These are phyloP conservation scores for Rubroboletus pulcherrimus DNA, from an alignment of 768 basidiomycete species.

Conservation along the genomic window DNA sequence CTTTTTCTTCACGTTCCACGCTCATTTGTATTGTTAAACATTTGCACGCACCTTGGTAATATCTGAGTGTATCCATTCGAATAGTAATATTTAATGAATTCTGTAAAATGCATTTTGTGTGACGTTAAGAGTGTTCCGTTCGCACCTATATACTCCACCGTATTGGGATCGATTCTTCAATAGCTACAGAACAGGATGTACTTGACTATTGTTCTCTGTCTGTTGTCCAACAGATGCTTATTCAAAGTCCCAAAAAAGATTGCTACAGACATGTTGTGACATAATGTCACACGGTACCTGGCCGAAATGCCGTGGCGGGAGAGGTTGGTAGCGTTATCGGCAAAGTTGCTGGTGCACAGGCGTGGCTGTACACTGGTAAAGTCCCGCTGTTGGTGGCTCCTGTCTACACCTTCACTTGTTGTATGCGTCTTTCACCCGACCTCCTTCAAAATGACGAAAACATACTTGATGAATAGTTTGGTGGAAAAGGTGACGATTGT, in stretches of 20 bases:
- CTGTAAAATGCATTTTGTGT: neutral
- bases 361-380: conserved; percentile 14
- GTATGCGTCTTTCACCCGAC: neutral
- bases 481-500: conserved; percentile 62
- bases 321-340: neutral
- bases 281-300: too few relatives aligned
- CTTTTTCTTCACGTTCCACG: neutral
- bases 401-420: conserved; percentile 11
- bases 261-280: too few relatives aligned
- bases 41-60: conserved; percentile 1
- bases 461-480: conserved; percentile 79
- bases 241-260: too few relatives aligned
- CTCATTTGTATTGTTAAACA: conserved; percentile 1
- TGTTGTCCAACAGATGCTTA: too few relatives aligned
- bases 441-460: conserved; percentile 66
- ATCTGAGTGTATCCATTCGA: neutral
- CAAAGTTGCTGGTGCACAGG: neutral
- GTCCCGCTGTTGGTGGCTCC: conserved; percentile 16
- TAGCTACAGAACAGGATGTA: too few relatives aligned
- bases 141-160: too few relatives aligned
- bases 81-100: neutral
- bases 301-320: too few relatives aligned
- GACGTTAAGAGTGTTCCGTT: neutral
- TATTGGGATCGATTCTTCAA: too few relatives aligned
- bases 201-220: too few relatives aligned